Evolutionary conservation across 768 basidiomycete genomes (phyloP).

Genomic region (Tephrocybe sp.): DNA sequence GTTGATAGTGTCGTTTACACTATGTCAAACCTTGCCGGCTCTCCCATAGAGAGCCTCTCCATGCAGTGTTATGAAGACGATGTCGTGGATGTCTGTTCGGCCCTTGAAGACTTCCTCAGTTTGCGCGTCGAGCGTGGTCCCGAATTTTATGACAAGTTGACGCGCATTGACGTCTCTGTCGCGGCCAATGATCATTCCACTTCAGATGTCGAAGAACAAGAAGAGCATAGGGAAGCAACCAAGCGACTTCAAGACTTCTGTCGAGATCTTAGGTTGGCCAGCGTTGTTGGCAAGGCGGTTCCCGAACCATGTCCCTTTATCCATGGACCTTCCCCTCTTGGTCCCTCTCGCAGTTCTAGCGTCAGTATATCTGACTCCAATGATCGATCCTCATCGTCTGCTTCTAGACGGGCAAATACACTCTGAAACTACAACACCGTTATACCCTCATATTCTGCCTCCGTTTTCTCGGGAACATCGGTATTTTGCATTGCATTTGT

Average conservation of each 20-base stretch:
- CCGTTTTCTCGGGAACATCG: conserved; percentile 2
- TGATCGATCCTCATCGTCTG: neutral
- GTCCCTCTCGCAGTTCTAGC: conserved; percentile 5
- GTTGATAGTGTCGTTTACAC: conserved; percentile 61
- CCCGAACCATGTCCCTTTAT: conserved; percentile 11
- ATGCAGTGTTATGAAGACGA: conserved; percentile 65
- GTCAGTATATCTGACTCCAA: neutral
- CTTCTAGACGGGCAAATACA: conserved; percentile 4
- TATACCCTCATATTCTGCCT: neutral
- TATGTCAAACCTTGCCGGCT: conserved; percentile 54
- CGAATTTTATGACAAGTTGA: conserved; percentile 49
- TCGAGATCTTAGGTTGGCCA: conserved; percentile 43
- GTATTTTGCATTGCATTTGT: conserved; percentile 2
- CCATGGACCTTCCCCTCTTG: conserved; percentile 10
- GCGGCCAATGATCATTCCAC: conserved; percentile 33
- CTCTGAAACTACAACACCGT: neutral
- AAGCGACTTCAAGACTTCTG: conserved; percentile 50
- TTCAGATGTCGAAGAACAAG: conserved; percentile 34
- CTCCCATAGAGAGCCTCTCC: conserved; percentile 57
- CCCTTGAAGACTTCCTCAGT: conserved; percentile 56
- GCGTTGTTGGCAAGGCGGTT: conserved; percentile 29
- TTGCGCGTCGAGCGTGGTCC: conserved; percentile 49
- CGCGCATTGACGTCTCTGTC: conserved; percentile 48
- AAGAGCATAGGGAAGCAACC: conserved; percentile 39
- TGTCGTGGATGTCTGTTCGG: conserved; percentile 58